These are phyloP conservation scores for Microthlaspi erraticum DNA, from an alignment of 345 rosid genomes.

Conservation along the genomic window DNA sequence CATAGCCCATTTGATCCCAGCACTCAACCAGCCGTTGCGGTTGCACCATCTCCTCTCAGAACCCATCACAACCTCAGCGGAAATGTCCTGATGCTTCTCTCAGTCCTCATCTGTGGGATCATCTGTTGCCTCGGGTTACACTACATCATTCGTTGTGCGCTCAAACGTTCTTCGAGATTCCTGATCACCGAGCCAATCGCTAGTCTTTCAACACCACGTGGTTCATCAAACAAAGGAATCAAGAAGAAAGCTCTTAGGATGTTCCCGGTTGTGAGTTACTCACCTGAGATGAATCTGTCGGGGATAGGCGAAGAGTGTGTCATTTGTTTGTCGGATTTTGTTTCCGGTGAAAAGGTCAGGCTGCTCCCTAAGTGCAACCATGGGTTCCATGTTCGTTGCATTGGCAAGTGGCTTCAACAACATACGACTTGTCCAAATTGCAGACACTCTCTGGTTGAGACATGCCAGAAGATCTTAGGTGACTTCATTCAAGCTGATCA, in stretches of 20 bases:
- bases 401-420: constrained; percentile 59
- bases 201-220: constrained; percentile 29
- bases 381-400: constrained; percentile 57
- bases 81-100: constrained; percentile 52
- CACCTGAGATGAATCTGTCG: constrained; percentile 46
- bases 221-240: constrained; percentile 47
- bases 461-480: constrained; percentile 45
- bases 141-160: constrained; percentile 55
- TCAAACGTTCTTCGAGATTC: constrained; percentile 52
- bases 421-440: constrained; percentile 63
- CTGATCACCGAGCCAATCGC: constrained; percentile 43
- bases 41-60: constrained; percentile 34
- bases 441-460: constrained; percentile 53
- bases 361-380: constrained; percentile 59
- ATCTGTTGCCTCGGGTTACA: constrained; percentile 59
- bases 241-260: constrained; percentile 51
- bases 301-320: constrained; percentile 59
- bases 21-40: constrained; percentile 27
- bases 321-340: constrained; percentile 62
- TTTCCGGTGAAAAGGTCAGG: constrained; percentile 50
- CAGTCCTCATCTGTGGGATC: constrained; percentile 57
- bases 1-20: constrained; percentile 40
- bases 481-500: constrained; percentile 21
- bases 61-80: constrained; percentile 43
- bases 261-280: constrained; percentile 56